Evolutionary conservation across 78 protist genomes (phyloP).

Genomic region (Dictyostelium capitatum): DNA sequence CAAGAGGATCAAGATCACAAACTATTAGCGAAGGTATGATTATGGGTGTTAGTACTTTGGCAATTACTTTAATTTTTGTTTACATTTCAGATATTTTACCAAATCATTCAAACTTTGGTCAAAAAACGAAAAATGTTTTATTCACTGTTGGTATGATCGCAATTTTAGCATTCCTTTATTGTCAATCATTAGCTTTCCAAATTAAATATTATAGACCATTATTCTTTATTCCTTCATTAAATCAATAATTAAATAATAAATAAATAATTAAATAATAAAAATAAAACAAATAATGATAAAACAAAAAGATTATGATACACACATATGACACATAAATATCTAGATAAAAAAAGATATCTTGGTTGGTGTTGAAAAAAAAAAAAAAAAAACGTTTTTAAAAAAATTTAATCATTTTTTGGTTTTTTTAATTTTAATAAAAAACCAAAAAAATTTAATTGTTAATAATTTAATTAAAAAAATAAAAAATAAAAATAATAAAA

Average conservation of each 20-base stretch:
- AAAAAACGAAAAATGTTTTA: background rate
- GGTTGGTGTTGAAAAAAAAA: too few relatives aligned
- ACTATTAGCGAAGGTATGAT: slow-evolving; percentile 63
- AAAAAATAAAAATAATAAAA: too few relatives aligned
- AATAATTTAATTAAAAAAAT: too few relatives aligned
- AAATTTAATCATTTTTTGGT: too few relatives aligned
- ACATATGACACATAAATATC: background rate
- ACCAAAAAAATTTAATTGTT: too few relatives aligned
- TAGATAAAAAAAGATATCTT: background rate
- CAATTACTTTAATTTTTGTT: slow-evolving; percentile 30
- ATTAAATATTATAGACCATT: slow-evolving; percentile 64
- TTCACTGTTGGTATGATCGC: slow-evolving; percentile 4
- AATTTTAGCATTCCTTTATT: background rate
- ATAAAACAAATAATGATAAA: background rate
- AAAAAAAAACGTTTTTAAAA: too few relatives aligned
- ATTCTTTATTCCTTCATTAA: slow-evolving; percentile 29
- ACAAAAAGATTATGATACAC: background rate
- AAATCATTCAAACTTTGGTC: background rate
- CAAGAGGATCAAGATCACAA: slow-evolving; percentile 59
- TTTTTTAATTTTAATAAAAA: too few relatives aligned
- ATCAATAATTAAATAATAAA: background rate
- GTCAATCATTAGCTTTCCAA: slow-evolving; percentile 24
- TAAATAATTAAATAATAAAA: background rate
- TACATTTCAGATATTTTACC: slow-evolving; percentile 63
- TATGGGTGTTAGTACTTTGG: slow-evolving; percentile 56